Percentiles rank a stretch among this genome's conserved stretches.
These are phyloP conservation scores for Posidonia oceanica DNA, from an alignment of 116 monocot species.

Conservation along the genomic window DNA sequence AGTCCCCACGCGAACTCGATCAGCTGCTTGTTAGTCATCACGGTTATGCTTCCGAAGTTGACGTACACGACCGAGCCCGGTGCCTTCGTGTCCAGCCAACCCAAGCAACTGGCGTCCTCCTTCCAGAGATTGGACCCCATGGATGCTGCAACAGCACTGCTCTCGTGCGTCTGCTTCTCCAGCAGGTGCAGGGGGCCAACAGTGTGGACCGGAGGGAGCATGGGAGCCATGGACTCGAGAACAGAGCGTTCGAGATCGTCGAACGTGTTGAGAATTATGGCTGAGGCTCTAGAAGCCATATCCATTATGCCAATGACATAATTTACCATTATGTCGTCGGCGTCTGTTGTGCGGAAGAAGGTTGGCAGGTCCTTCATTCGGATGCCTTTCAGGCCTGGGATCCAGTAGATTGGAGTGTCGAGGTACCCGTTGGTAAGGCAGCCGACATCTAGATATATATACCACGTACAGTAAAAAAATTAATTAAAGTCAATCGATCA, in stretches of 20 bases:
- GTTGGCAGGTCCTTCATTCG: conserved; percentile 7
- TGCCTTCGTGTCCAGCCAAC: conserved; percentile 12
- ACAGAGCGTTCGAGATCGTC: conserved; percentile 3
- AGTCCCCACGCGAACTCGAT: conserved; percentile 16
- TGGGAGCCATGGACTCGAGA: conserved; percentile 10
- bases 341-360: conserved; percentile 10
- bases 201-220: conserved; percentile 8
- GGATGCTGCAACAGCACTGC: background rate
- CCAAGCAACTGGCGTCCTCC: conserved; percentile 12
- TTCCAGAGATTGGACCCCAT: conserved; percentile 15
- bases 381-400: conserved; percentile 4
- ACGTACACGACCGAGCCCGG: conserved; percentile 11
- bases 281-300: conserved; percentile 2
- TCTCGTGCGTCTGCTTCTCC: background rate
- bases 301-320: background rate
- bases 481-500: too few species aligned
- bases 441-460: background rate
- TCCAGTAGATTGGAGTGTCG: background rate
- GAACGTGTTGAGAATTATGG: conserved; percentile 17
- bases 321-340: conserved; percentile 7
- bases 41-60: conserved; percentile 18
- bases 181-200: conserved; percentile 8
- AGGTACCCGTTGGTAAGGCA: background rate
- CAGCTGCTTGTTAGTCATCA: conserved; percentile 13
- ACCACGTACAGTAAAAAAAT: background rate